Percentiles rank a stretch among this genome's conserved stretches.
phyloP scores from a whole-genome alignment of 495 filamentous ascomycete species.

The Oleoguttula mirabilis region DNA sequence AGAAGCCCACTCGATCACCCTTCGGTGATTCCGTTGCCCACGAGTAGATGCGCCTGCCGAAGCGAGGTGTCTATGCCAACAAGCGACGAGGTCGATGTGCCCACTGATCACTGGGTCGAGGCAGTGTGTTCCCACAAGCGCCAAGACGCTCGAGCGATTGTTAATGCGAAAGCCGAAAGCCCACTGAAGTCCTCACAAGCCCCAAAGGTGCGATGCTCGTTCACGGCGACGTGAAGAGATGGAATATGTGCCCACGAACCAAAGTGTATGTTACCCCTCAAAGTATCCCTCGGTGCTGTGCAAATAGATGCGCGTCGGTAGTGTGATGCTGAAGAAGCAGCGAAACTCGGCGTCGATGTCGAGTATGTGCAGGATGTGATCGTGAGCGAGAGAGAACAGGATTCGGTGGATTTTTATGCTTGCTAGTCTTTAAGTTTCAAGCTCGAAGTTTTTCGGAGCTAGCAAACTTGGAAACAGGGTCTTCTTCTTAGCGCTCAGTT shows the following conservation, averaged over 20 bases:
- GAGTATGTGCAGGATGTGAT: background rate
- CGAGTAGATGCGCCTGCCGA: slow-evolving; percentile 19
- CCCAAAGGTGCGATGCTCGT: slow-evolving; percentile 4
- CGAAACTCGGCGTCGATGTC: background rate
- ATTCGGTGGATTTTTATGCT: no score
- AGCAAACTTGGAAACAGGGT: no score
- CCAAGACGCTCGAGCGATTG: slow-evolving; percentile 10
- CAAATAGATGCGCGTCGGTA: slow-evolving; percentile 10
- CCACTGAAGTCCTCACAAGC: slow-evolving; percentile 1
- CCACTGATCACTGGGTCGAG: slow-evolving; percentile 22
- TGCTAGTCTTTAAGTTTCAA: no score
- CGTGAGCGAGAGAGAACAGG: no score
- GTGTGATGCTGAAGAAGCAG: no score
- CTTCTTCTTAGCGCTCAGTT: no score
- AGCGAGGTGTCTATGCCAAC: slow-evolving; percentile 6
- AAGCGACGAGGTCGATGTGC: slow-evolving; percentile 6
- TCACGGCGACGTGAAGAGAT: slow-evolving; percentile 15
- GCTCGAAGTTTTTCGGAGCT: no score
- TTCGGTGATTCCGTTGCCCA: slow-evolving; percentile 19
- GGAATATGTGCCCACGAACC: slow-evolving; percentile 19
- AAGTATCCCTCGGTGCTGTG: slow-evolving; percentile 4
- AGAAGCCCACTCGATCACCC: slow-evolving; percentile 22
- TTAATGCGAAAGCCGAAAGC: slow-evolving; percentile 2
- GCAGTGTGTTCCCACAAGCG: slow-evolving; percentile 34
- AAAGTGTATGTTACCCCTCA: slow-evolving; percentile 5